Evolutionary conservation across 1,139 yeast genomes (phyloP).

Genomic region (Dujonia santamariae): DNA sequence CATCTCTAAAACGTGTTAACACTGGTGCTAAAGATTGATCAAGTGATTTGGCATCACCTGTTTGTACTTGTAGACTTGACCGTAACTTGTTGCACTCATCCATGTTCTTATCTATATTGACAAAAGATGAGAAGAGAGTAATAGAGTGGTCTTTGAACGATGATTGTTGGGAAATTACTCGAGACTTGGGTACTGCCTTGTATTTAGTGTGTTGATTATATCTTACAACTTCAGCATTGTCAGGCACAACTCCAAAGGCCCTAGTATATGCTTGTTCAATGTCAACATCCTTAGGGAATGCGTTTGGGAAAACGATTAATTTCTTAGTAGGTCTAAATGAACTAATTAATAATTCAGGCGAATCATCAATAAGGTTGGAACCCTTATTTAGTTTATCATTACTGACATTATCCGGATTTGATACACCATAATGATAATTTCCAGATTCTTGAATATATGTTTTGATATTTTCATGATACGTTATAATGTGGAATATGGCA

Average conservation of each 20-base stretch:
- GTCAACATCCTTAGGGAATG: too few relatives aligned
- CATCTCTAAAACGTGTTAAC: constrained; percentile 15
- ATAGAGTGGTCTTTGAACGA: constrained; percentile 15
- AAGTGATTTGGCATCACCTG: constrained; percentile 18
- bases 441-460: too few relatives aligned
- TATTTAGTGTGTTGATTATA: background rate
- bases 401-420: too few relatives aligned
- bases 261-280: background rate
- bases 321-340: background rate
- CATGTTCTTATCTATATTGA: constrained; percentile 16
- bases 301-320: background rate
- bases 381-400: too few relatives aligned
- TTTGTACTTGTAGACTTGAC: constrained; percentile 12
- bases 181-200: background rate
- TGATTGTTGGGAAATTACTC: background rate
- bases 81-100: constrained; percentile 16
- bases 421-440: too few relatives aligned
- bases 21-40: constrained; percentile 19
- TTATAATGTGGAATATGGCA: too few relatives aligned
- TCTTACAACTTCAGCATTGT: background rate
- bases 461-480: too few relatives aligned
- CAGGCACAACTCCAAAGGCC: constrained; percentile 1
- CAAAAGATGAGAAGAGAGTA: constrained; percentile 16
- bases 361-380: too few relatives aligned
- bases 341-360: background rate